Evolutionary conservation across 2,329 filamentous ascomycete genomes (phyloP).

Genomic region (Chrysoporthe puriensis): DNA sequence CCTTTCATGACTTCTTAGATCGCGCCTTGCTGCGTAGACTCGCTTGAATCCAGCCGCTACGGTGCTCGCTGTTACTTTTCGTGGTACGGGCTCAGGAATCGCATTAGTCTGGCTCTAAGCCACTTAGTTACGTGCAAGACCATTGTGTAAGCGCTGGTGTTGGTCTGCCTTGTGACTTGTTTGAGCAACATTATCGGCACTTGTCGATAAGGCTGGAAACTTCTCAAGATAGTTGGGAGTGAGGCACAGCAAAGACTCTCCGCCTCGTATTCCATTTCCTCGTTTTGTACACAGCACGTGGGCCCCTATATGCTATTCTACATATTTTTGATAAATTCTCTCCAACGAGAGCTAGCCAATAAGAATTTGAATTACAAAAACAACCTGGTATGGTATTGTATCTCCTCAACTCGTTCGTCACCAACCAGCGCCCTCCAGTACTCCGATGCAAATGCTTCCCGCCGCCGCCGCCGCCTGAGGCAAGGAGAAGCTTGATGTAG

Average conservation of each 20-base stretch:
- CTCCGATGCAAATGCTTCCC: conserved; percentile 22
- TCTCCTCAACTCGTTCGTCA: neutral
- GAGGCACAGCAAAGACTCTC: neutral
- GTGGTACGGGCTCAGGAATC: no score
- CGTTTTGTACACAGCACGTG: neutral
- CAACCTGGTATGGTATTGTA: neutral
- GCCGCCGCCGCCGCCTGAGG: neutral
- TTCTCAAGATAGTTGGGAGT: neutral
- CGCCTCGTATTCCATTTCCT: neutral
- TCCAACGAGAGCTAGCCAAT: neutral
- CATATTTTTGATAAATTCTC: neutral
- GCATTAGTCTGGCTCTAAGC: no score
- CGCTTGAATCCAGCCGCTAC: no score
- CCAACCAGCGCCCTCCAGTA: conserved; percentile 14
- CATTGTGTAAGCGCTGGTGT: no score
- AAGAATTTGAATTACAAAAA: conserved; percentile 5
- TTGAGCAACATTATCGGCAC: no score
- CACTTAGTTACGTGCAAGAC: no score
- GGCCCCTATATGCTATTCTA: neutral
- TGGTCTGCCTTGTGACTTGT: no score
- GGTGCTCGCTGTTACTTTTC: no score
- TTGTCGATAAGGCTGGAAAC: no score
- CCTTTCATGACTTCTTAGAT: no score
- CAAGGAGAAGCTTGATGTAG: neutral
- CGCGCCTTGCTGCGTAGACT: no score